Percentiles rank a stretch among this genome's conserved stretches.
Conservation (phyloP, 2,329 filamentous ascomycete species). For the Metarhizium brunneum region DNA sequence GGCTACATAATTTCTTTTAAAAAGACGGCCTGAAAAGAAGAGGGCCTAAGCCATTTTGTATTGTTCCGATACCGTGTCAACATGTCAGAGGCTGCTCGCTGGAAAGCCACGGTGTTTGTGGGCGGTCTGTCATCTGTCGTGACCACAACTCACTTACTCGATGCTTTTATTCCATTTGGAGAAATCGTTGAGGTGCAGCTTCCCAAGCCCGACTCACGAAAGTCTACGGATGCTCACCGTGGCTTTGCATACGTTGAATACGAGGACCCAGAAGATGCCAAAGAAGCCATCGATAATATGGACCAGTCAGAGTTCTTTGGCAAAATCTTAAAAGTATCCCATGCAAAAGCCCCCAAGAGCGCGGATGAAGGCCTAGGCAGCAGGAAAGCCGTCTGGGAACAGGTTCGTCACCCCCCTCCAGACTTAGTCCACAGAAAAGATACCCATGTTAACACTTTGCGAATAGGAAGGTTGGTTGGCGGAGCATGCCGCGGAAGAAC, state of each 20-base stretch:
- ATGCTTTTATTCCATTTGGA: slow-evolving; percentile 94
- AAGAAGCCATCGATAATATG: slow-evolving; percentile 98
- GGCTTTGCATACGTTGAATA: slow-evolving; percentile 98
- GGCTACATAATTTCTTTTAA: not conserved
- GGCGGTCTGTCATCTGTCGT: slow-evolving; percentile 78
- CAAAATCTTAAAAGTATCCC: slow-evolving; percentile 80
- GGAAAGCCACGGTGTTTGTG: slow-evolving; percentile 89
- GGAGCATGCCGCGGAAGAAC: slow-evolving; percentile 74
- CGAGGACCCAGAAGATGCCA: slow-evolving; percentile 74
- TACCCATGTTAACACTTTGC: not conserved
- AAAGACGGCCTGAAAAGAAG: not conserved
- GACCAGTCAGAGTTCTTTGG: slow-evolving; percentile 94
- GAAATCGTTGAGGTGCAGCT: slow-evolving; percentile 88
- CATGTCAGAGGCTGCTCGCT: slow-evolving; percentile 76
- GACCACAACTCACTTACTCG: slow-evolving; percentile 65
- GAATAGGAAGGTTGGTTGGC: slow-evolving; percentile 84
- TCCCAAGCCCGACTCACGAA: slow-evolving; percentile 77
- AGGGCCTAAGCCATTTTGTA: not conserved
- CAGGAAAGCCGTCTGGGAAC: slow-evolving; percentile 93
- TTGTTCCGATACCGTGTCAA: slow-evolving; percentile 2
- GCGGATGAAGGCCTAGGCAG: slow-evolving; percentile 80
- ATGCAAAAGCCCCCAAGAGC: slow-evolving; percentile 87
- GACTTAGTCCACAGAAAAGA: not conserved
- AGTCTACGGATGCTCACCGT: slow-evolving; percentile 68
- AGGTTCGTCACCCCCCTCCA: slow-evolving; percentile 48